Evolutionary conservation across 2,329 filamentous ascomycete species (phyloP).

Genomic region (Neocatenulostroma microsporum): DNA sequence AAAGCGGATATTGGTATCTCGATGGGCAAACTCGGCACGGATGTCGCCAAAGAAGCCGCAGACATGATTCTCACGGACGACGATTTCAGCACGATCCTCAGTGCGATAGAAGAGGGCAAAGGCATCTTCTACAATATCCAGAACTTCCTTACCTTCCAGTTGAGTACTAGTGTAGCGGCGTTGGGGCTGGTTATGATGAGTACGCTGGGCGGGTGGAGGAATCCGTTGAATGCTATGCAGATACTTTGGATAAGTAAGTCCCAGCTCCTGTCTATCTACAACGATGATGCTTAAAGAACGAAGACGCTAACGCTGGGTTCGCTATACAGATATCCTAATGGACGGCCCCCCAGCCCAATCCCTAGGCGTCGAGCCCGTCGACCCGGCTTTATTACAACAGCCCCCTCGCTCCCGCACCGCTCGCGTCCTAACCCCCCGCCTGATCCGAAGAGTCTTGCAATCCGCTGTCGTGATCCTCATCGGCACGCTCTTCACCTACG

Average conservation of each 20-base stretch:
- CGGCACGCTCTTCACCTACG: slow-evolving; percentile 85
- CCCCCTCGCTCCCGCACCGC: slow-evolving; percentile 82
- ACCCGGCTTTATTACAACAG: slow-evolving; percentile 85
- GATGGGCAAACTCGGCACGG: slow-evolving; percentile 91
- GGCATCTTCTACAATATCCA: slow-evolving; percentile 99
- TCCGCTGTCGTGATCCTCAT: slow-evolving; percentile 85
- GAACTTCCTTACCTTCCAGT: slow-evolving; percentile 97
- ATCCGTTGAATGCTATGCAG: slow-evolving; percentile 97
- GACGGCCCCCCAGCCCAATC: slow-evolving; percentile 96
- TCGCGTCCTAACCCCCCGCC: slow-evolving; percentile 75
- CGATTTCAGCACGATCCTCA: slow-evolving; percentile 84
- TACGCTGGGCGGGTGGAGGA: slow-evolving; percentile 86
- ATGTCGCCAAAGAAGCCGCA: slow-evolving; percentile 93
- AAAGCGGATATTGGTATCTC: slow-evolving; percentile 96
- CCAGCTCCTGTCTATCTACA: slow-evolving; percentile 8
- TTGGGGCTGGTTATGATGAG: slow-evolving; percentile 85
- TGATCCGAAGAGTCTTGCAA: slow-evolving; percentile 78
- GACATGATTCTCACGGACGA: slow-evolving; percentile 89
- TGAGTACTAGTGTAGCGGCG: slow-evolving; percentile 92
- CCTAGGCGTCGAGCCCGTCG: slow-evolving; percentile 88
- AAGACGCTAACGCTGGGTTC: too few species aligned
- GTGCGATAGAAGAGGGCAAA: slow-evolving; percentile 96
- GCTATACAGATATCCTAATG: slow-evolving; percentile 83
- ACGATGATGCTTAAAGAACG: too few species aligned
- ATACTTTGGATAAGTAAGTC: slow-evolving; percentile 97